A percentile compares a stretch with the other conserved stretches of the same genome.
These are phyloP conservation scores for Aureobasidium subglaciale DNA, from an alignment of 2,329 filamentous ascomycete species.

Conservation along the genomic window DNA sequence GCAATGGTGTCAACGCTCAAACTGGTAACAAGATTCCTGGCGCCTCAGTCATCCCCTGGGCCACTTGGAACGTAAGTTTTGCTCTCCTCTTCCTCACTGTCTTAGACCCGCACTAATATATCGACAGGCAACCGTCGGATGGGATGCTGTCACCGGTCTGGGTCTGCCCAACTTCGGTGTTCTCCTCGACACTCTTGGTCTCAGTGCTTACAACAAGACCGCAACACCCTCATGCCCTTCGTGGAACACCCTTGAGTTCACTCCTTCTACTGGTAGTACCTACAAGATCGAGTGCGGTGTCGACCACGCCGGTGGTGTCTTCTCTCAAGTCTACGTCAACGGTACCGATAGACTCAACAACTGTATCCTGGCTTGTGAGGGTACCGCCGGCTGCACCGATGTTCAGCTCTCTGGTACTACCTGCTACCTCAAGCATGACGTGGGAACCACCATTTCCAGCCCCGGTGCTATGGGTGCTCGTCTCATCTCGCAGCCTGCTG, in stretches of 20 bases:
- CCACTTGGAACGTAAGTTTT: background rate
- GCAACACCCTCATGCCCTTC: conserved; percentile 18
- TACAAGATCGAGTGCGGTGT: conserved; percentile 25
- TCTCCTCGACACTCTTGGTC: background rate
- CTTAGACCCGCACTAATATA: too few relatives aligned
- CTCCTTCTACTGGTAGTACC: conserved; percentile 17
- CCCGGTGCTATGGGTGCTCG: conserved; percentile 18
- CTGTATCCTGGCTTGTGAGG: conserved; percentile 22
- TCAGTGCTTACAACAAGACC: conserved; percentile 10
- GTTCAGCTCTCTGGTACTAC: conserved; percentile 23
- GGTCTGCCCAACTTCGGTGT: conserved; percentile 22
- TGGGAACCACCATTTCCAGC: conserved; percentile 17
- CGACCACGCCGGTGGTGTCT: conserved; percentile 23
- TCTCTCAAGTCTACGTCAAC: conserved; percentile 24
- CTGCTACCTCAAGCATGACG: conserved; percentile 25
- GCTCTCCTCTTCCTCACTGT: too few relatives aligned
- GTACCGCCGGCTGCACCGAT: conserved; percentile 21
- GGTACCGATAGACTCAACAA: conserved; percentile 18
- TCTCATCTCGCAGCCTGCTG: conserved; percentile 12
- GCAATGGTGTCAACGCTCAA: conserved; percentile 18
- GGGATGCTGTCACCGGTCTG: conserved; percentile 29
- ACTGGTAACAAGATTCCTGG: conserved; percentile 22
- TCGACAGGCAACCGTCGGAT: conserved; percentile 19
- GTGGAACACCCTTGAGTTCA: conserved; percentile 20
- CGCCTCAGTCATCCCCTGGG: conserved; percentile 13